phyloP scores from a whole-genome alignment of 164 flowering plant genomes.

The Cinnamomum micranthum region DNA sequence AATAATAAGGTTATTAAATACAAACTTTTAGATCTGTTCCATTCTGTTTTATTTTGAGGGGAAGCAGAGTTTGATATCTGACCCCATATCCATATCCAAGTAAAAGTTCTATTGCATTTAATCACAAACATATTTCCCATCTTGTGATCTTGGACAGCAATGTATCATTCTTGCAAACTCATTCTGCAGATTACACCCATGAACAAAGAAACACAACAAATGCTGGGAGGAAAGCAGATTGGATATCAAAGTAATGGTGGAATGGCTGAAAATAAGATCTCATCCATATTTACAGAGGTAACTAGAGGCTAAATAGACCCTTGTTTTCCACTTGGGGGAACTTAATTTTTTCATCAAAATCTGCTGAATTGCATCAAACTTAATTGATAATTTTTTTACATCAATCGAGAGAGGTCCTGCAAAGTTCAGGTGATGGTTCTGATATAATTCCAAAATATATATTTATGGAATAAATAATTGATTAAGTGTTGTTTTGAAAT shows the following conservation, averaged over 20 bases:
- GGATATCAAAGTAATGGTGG: slow-evolving; percentile 27
- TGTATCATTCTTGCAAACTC: neutral
- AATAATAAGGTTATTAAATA: too few species aligned
- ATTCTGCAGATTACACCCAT: slow-evolving; percentile 21
- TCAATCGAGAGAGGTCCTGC: neutral
- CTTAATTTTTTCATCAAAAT: too few species aligned
- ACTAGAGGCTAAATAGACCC: too few species aligned
- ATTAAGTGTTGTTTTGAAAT: too few species aligned
- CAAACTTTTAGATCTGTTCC: neutral
- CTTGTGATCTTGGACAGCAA: neutral
- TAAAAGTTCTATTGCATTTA: neutral
- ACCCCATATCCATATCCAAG: too few species aligned
- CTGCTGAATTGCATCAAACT: too few species aligned
- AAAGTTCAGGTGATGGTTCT: neutral
- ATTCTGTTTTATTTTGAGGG: neutral
- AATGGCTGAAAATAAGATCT: slow-evolving; percentile 20
- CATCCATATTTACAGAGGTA: slow-evolving; percentile 34
- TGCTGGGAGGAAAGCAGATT: slow-evolving; percentile 26
- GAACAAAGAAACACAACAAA: slow-evolving; percentile 26
- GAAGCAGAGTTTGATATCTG: neutral
- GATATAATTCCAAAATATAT: too few species aligned
- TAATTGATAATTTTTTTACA: neutral
- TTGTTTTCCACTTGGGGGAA: too few species aligned
- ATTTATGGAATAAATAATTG: too few species aligned
- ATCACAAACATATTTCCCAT: neutral